These are phyloP conservation scores for Metarhizium rileyi DNA, from an alignment of 2,329 filamentous ascomycete genomes.

Conservation along the genomic window DNA sequence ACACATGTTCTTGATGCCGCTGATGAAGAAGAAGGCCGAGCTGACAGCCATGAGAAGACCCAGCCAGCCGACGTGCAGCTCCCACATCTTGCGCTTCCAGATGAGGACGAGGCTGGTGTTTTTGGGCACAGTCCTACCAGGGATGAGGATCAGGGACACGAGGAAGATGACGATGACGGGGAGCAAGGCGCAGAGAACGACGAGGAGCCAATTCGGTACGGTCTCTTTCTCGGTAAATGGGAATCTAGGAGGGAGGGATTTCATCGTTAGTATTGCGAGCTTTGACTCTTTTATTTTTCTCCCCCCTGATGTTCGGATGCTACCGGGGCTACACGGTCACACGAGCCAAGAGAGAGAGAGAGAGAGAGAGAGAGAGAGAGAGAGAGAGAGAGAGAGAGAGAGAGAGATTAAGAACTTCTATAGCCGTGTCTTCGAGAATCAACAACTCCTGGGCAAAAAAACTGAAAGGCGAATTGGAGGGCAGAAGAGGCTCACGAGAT, in stretches of 20 bases:
- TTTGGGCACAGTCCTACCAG: conserved; percentile 56
- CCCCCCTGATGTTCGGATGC: background rate
- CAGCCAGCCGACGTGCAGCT: conserved; percentile 77
- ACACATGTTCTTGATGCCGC: conserved; percentile 72
- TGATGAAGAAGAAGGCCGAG: conserved; percentile 68
- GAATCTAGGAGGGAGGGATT: conserved; percentile 36
- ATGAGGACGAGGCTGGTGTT: conserved; percentile 54
- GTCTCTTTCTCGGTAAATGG: conserved; percentile 63
- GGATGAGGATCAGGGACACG: conserved; percentile 60
- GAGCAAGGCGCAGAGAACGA: conserved; percentile 51
- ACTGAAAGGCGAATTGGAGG: no score
- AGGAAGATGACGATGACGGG: conserved; percentile 61
- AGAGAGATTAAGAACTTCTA: no score
- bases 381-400: no score
- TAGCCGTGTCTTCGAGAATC: no score
- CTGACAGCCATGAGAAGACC: conserved; percentile 67
- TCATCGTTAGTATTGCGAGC: background rate
- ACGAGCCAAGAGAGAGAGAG: no score
- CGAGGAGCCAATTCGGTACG: conserved; percentile 56
- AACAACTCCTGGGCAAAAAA: no score
- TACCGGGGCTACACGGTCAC: no score
- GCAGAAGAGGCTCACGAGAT: conserved; percentile 52
- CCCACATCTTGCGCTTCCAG: conserved; percentile 81
- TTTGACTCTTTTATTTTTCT: no score
- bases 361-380: no score